Base-by-base conservation (phyloP, 345 rosid species). In the Syzygium aromaticum region DNA sequence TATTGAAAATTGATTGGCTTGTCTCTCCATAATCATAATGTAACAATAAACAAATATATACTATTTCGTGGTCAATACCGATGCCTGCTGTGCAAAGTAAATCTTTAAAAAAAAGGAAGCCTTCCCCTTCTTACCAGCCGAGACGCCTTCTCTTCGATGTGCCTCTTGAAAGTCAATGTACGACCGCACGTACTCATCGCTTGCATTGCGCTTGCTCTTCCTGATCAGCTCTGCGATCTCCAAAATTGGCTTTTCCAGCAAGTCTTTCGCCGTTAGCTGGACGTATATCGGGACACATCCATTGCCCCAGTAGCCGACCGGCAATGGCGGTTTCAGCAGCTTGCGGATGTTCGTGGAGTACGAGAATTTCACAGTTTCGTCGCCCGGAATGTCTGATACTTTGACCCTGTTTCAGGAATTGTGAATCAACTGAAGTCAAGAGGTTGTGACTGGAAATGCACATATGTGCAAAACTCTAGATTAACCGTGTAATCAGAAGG, bases 271-370 rank as follows among this genome's bases (percentile, higher is more conserved):
- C 16, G 63, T 90, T 1, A 91, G 87, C 88, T 91, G 91, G 85
- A 93, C 96, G 51, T 94, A 94, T 94, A 94, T 91, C 6, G 99
- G 94, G 21, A 95, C 93, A 80, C 99, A 95, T 28, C 97, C 98
- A 15, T 95, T 97, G 86, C 98, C 99, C 97, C 96, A 95, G 67
- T 97, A 97, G 17, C 96, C 96, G 4, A 86, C 87, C 1, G 98
- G 98, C 51, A 97, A 87, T 7, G 96, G 93, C 49, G 98, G 98
- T 86, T 93, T 93, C 25, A 94, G 90, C 38, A 91, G 7, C 84
- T 91, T 96, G 88, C 96, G 88, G 4, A 95, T 92, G 54, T 97
- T 96, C 61, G 93, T 90, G 14, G 95, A 90, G 87, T 95, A 97
- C 10, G 95, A 93, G 88, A 90, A 96, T 63, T 94, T 94, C 89